These are phyloP conservation scores for Schwanniomyces sp. DNA, from an alignment of 805 yeast species.

Conservation along the genomic window DNA sequence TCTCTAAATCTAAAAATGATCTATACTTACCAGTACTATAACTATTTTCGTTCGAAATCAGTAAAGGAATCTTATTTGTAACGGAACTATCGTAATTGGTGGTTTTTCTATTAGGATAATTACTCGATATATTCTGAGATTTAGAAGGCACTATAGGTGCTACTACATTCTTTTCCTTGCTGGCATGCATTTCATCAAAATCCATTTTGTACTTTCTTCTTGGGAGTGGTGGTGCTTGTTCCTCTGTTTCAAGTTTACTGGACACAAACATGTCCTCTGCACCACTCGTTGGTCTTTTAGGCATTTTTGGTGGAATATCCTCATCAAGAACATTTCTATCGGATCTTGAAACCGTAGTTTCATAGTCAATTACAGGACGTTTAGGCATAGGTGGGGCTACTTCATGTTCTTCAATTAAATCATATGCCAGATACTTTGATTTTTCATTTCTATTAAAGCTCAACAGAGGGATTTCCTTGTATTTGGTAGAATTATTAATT, in stretches of 20 bases:
- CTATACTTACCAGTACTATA: constrained; percentile 5
- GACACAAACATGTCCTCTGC: not conserved
- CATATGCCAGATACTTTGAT: not conserved
- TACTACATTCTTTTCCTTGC: not conserved
- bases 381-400: not conserved
- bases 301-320: constrained; percentile 6
- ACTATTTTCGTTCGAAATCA: not conserved
- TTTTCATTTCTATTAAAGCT: constrained; percentile 14
- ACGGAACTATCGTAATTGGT: not conserved
- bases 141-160: not conserved
- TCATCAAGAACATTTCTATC: not conserved
- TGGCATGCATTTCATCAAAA: too few relatives aligned
- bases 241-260: not conserved
- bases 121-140: not conserved
- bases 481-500: not conserved
- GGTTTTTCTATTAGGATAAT: not conserved
- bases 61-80: not conserved
- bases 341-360: constrained; percentile 14
- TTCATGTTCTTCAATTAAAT: not conserved
- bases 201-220: not conserved
- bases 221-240: not conserved
- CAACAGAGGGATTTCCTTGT: constrained; percentile 10
- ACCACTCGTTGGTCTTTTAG: constrained; percentile 5
- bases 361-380: constrained; percentile 6
- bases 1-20: constrained; percentile 22